Conservation (phyloP, 148 eudicot genomes). For the Rhododendron kiyosumense region DNA sequence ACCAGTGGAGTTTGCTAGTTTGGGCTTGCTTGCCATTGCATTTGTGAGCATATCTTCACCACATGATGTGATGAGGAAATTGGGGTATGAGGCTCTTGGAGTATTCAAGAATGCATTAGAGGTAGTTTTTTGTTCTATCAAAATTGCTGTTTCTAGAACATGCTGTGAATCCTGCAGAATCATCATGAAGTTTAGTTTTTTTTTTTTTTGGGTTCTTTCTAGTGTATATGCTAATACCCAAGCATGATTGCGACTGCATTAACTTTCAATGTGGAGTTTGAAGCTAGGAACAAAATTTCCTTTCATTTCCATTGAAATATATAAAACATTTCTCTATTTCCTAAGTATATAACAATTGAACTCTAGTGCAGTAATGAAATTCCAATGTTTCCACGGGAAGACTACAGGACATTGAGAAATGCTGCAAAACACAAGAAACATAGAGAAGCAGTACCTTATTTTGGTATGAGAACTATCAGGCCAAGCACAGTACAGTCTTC, state of each 20-base stretch:
- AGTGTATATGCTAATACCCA: not conserved
- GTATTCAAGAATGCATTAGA: conserved; percentile 63
- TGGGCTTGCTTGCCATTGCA: conserved; percentile 87
- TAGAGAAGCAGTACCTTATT: not conserved
- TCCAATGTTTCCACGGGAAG: not conserved
- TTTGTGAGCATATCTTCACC: conserved; percentile 84
- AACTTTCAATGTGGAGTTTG: not conserved
- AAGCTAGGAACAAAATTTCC: not conserved
- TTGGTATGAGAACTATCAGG: not conserved
- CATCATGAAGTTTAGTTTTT: not conserved
- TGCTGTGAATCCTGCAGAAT: not conserved
- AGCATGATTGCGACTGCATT: not conserved
- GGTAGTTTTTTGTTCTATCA: conserved; percentile 38
- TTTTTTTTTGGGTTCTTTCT: not conserved
- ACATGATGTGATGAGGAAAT: conserved; percentile 60
- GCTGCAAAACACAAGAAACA: not conserved
- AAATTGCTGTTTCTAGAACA: not conserved
- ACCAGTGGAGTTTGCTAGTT: conserved; percentile 78
- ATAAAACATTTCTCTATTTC: not conserved
- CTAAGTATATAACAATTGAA: not conserved
- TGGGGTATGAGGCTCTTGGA: conserved; percentile 77
- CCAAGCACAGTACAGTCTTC: not conserved
- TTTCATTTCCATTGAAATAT: not conserved
- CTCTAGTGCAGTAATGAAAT: not conserved
- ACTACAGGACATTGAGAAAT: not conserved